These are phyloP conservation scores for Podospora pseudocomata DNA, from an alignment of 495 filamentous ascomycete species.

Conservation along the genomic window DNA sequence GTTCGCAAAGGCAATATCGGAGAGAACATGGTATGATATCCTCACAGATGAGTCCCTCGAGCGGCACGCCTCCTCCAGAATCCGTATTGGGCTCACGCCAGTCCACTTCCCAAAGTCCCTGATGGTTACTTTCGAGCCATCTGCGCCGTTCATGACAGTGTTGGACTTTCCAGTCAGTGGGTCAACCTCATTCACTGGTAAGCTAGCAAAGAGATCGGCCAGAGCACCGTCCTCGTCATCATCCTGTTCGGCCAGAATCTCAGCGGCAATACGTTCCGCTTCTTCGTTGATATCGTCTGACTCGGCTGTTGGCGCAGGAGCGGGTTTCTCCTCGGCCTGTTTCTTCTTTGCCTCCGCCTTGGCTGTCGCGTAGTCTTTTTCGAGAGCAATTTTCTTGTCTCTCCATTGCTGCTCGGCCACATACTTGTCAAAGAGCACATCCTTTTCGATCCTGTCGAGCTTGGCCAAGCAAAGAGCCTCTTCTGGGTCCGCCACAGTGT, in stretches of 20 bases:
- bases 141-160: slow-evolving; percentile 47
- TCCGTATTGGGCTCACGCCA: slow-evolving; percentile 64
- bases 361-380: slow-evolving; percentile 49
- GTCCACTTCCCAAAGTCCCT: slow-evolving; percentile 80
- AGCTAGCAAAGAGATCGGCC: slow-evolving; percentile 61
- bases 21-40: slow-evolving; percentile 63
- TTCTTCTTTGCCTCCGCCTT: slow-evolving; percentile 37
- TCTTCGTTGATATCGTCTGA: slow-evolving; percentile 50
- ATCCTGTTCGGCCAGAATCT: slow-evolving; percentile 48
- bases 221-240: slow-evolving; percentile 53
- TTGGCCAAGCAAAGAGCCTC: slow-evolving; percentile 64
- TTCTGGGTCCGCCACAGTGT: slow-evolving; percentile 38
- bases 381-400: slow-evolving; percentile 60
- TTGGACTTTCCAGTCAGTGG: slow-evolving; percentile 48
- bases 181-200: slow-evolving; percentile 62
- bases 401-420: slow-evolving; percentile 75
- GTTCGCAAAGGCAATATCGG: slow-evolving; percentile 66
- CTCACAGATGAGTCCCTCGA: slow-evolving; percentile 68
- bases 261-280: slow-evolving; percentile 48
- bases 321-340: slow-evolving; percentile 25
- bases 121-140: slow-evolving; percentile 55
- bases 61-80: slow-evolving; percentile 83
- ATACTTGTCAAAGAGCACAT: slow-evolving; percentile 78
- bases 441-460: slow-evolving; percentile 71
- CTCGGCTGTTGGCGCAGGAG: slow-evolving; percentile 23